These are phyloP conservation scores for Fagus sylvatica DNA, from an alignment of 306 rosid species.

Conservation along the genomic window DNA sequence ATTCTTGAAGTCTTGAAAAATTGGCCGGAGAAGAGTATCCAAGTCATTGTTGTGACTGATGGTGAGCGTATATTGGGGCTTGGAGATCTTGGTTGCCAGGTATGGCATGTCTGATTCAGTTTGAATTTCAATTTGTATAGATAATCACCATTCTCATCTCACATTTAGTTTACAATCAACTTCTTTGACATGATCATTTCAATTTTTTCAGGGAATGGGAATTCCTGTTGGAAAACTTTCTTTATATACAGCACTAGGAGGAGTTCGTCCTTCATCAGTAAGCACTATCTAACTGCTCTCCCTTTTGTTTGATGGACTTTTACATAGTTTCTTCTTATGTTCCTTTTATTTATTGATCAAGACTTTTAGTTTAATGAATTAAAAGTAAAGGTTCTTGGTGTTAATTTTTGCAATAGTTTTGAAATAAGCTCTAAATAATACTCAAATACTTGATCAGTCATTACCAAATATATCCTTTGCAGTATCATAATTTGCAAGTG, in stretches of 20 bases:
- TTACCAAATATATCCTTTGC: background rate
- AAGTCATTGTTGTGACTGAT: constrained; percentile 89
- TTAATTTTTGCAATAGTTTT: background rate
- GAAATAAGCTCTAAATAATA: background rate
- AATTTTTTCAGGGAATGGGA: constrained; percentile 75
- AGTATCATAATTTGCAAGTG: background rate
- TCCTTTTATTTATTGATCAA: background rate
- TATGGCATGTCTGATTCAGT: constrained; percentile 16
- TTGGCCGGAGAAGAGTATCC: constrained; percentile 80
- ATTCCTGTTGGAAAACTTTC: constrained; percentile 96
- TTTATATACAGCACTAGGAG: constrained; percentile 83
- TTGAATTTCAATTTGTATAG: background rate
- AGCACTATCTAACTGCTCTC: constrained; percentile 24
- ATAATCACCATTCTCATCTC: constrained; percentile 26
- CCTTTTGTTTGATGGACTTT: background rate
- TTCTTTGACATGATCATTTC: constrained; percentile 12
- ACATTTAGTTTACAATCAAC: background rate
- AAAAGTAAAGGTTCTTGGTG: background rate
- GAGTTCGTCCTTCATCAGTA: constrained; percentile 88
- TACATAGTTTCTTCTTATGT: background rate
- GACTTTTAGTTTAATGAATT: background rate
- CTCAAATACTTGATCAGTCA: background rate
- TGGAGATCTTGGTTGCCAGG: constrained; percentile 97
- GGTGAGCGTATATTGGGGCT: constrained; percentile 96
- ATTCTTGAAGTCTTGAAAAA: constrained; percentile 88